Percentiles rank a stretch among this genome's conserved stretches.
These are phyloP conservation scores for Mucuna pruriens DNA, from an alignment of 306 rosid genomes.

Conservation along the genomic window DNA sequence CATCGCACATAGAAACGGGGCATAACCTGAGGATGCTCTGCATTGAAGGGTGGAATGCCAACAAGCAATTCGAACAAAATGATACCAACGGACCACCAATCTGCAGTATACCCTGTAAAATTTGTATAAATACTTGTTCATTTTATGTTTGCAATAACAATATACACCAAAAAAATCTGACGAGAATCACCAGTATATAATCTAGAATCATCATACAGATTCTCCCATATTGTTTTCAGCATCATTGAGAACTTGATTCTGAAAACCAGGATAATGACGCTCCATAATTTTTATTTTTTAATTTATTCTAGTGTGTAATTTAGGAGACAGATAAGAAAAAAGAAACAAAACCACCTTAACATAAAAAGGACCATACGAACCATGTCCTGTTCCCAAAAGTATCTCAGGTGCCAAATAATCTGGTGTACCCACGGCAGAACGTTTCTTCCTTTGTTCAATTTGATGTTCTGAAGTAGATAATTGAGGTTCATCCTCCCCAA, in stretches of 20 bases:
- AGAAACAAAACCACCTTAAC: conserved; percentile 60
- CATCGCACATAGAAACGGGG: too few species aligned
- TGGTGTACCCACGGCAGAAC: conserved; percentile 98
- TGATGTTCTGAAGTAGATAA: conserved; percentile 72
- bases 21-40: too few species aligned
- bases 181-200: background rate
- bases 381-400: conserved; percentile 98
- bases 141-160: conserved; percentile 4
- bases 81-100: conserved; percentile 99
- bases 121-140: conserved; percentile 5
- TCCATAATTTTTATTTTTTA: background rate
- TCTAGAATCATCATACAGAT: background rate
- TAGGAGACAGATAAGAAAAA: conserved; percentile 5
- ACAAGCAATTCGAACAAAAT: conserved; percentile 92
- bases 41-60: conserved; percentile 97
- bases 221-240: background rate
- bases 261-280: background rate
- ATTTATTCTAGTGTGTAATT: conserved; percentile 23
- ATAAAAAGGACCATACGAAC: conserved; percentile 68
- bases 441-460: conserved; percentile 78
- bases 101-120: conserved; percentile 82
- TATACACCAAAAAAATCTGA: background rate
- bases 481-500: conserved; percentile 72
- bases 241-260: conserved; percentile 19
- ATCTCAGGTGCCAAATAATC: conserved; percentile 99